These are phyloP conservation scores for Vanrija pseudolonga DNA, from an alignment of 1,284 basidiomycete species.

Conservation along the genomic window DNA sequence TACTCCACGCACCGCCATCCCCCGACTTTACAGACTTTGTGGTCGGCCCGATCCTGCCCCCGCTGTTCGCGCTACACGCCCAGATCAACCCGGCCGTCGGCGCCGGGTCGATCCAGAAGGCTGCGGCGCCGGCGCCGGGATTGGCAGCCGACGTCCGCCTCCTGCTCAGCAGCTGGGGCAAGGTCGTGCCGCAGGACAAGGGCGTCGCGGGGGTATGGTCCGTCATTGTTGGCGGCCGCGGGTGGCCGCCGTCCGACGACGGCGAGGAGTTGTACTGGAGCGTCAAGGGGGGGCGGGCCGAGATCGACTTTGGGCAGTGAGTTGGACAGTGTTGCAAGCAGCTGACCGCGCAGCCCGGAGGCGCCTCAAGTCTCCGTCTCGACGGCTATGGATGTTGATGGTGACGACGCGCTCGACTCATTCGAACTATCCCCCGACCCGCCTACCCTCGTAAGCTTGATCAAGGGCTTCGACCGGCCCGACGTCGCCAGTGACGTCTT, in stretches of 20 bases:
- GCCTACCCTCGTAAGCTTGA: slow-evolving; percentile 59
- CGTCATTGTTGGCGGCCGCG: slow-evolving; percentile 57
- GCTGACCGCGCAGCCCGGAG: not conserved
- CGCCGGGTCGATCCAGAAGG: slow-evolving; percentile 7
- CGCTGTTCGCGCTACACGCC: slow-evolving; percentile 63
- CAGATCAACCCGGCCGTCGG: slow-evolving; percentile 51
- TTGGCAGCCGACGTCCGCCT: slow-evolving; percentile 52
- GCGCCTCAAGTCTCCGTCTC: slow-evolving; percentile 25
- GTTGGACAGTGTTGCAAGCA: not conserved
- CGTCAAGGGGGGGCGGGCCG: slow-evolving; percentile 9
- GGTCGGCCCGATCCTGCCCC: slow-evolving; percentile 63
- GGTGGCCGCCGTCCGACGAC: slow-evolving; percentile 23
- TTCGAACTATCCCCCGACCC: slow-evolving; percentile 72
- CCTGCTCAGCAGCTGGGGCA: slow-evolving; percentile 68
- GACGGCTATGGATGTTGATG: slow-evolving; percentile 54
- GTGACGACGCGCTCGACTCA: slow-evolving; percentile 56
- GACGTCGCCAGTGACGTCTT: slow-evolving; percentile 71
- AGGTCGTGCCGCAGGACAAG: slow-evolving; percentile 57
- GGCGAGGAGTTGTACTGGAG: slow-evolving; percentile 30
- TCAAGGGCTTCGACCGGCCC: slow-evolving; percentile 62
- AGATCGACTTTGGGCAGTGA: slow-evolving; percentile 10
- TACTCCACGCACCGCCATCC: slow-evolving; percentile 67
- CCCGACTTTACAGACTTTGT: slow-evolving; percentile 62
- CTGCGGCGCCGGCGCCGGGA: slow-evolving; percentile 57
- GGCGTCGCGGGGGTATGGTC: slow-evolving; percentile 61